Conservation (phyloP, 2,329 filamentous ascomycete genomes). For the Domatiomyces globalis region DNA sequence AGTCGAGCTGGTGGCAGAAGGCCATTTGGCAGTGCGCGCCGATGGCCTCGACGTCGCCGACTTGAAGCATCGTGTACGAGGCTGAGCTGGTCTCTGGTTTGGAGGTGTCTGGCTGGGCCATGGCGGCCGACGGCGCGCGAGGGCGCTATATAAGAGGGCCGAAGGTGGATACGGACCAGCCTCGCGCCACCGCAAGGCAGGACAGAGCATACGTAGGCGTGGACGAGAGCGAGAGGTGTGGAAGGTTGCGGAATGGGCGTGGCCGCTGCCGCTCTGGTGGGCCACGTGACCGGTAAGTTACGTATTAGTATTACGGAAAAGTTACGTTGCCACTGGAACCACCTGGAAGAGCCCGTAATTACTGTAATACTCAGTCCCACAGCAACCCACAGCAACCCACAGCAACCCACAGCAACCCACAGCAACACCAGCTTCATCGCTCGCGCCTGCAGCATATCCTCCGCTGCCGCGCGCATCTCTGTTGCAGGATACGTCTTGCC, state of each 20-base stretch:
- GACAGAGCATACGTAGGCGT: neutral
- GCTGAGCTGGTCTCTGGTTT: neutral
- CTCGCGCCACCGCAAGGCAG: neutral
- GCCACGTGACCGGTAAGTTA: no score
- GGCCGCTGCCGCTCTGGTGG: no score
- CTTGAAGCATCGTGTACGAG: constrained; percentile 15
- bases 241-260: neutral
- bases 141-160: neutral
- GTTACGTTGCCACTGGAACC: no score
- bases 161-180: neutral
- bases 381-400: no score
- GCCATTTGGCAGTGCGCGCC: constrained; percentile 82
- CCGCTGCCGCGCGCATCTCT: constrained; percentile 18
- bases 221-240: neutral
- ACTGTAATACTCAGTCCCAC: constrained; percentile 14
- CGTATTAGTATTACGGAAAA: no score
- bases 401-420: no score
- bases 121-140: neutral
- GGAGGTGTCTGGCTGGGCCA: neutral
- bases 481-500: constrained; percentile 29
- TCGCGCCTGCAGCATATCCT: constrained; percentile 19
- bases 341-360: no score
- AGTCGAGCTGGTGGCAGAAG: constrained; percentile 90
- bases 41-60: constrained; percentile 68
- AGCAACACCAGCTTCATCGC: constrained; percentile 23